Evolutionary conservation across 495 filamentous ascomycete species (phyloP), one percentile per base, ranked within the genome.

Genomic region (Neurospora sp.): DNA sequence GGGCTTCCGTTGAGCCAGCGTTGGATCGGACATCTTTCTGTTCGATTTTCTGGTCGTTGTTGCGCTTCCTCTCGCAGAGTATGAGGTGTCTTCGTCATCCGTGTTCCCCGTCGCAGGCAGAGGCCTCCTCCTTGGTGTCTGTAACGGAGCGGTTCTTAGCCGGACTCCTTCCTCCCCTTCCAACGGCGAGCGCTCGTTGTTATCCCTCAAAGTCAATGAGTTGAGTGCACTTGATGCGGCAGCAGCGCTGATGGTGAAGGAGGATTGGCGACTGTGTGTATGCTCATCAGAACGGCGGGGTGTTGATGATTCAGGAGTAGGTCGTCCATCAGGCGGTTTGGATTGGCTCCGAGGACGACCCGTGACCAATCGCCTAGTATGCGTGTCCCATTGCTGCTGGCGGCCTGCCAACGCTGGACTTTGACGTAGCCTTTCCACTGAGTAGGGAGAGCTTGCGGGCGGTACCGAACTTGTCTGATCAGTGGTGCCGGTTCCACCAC

Each of bases 141-240:
- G 62, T 5, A 75, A 75, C 7, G 72, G 74, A 7, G 74, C 75
- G 23, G 76, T 76, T 39, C 71, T 73, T 70, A 69, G 49, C 7
- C 74, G 71, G 31, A 39, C 72, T 35, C 71, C 74, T 70, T 27
- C 72, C 10, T 75, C 76, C 27, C 76, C 44, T 41, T 71, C 71
- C 2, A 75, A 74, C 3, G 72, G 73, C 16, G 27, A 49, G 3
- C 70, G 72, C 14, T 74, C 72, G 9, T 41, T 14, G 40, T 71
- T 78, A 18, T 83, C 82, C 71, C 77, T 78, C 35, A 81, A 70
- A 14, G 76, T 70, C 54, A 81, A 71, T 16, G 83, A 78, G 40
- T 78, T 83, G 39, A 87, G 70, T 2, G 85, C 85, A 54, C 82
- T 87, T 37, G 85, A 84, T 8, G 85, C 85, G 49, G 54, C 54